phyloP scores from a whole-genome alignment of 805 yeast species.

The Starmerella roubikii region DNA sequence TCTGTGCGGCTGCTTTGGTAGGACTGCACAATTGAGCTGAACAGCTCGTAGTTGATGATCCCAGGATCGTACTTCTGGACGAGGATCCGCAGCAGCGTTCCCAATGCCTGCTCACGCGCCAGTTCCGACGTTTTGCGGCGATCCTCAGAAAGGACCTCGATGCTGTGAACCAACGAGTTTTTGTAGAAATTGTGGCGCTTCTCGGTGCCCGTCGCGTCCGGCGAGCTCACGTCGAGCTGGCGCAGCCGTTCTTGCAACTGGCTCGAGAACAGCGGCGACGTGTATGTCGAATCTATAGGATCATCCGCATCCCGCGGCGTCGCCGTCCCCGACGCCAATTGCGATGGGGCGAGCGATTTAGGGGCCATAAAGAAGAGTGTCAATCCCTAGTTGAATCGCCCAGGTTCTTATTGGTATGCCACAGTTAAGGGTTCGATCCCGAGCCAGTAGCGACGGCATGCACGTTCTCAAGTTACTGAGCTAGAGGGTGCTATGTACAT shows the following conservation, averaged over 20 bases:
- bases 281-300: conserved; percentile 8
- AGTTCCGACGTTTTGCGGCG: conserved; percentile 23
- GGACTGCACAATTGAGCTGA: conserved; percentile 19
- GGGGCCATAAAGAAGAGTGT: too few relatives aligned
- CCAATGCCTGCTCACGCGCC: conserved; percentile 26
- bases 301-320: conserved; percentile 11
- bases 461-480: too few relatives aligned
- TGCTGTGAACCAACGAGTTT: conserved; percentile 16
- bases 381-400: too few relatives aligned
- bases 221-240: conserved; percentile 10
- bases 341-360: conserved; percentile 11
- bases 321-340: conserved; percentile 8
- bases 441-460: too few relatives aligned
- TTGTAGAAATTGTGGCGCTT: background rate
- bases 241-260: conserved; percentile 18
- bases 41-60: conserved; percentile 15
- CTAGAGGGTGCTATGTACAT: too few relatives aligned
- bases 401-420: too few relatives aligned
- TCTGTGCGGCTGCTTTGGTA: conserved; percentile 21
- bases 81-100: conserved; percentile 20
- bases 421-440: too few relatives aligned
- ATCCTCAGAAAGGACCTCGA: conserved; percentile 23
- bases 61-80: conserved; percentile 25
- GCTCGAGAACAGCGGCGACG: conserved; percentile 17
- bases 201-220: background rate